Evolutionary conservation across 2,329 filamentous ascomycete species (phyloP), one percentile per base, ranked within the genome.

Genomic region (Colletotrichum eremochloae): DNA sequence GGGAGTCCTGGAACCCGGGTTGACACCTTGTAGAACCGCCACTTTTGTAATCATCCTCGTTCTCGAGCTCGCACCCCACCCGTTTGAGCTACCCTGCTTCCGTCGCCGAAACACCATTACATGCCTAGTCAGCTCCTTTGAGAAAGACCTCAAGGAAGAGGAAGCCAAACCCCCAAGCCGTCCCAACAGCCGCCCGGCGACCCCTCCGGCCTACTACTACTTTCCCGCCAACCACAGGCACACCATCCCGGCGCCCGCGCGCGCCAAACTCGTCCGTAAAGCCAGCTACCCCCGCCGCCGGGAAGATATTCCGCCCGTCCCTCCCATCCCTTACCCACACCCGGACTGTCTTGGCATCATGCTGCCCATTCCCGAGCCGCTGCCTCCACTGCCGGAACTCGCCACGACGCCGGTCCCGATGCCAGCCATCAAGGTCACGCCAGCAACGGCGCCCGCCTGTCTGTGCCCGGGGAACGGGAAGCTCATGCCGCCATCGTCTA

Each of bases 61-160:
- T n/a, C 68, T 75, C 38, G 76, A 77, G 42, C 74, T 75, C 46
- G 74, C 74, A 36, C 42, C 74, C 1, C 74, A 74, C 9, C 76
- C 76, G 12, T 77, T 77, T 40, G 74, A 77, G n/a, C 67, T 77
- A 1, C 76, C 76, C 29, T 76, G 73, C 60, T 71, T 76, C 53
- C 71, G 71, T 12, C 62, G 74, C 38, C 60, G 53, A 3, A 42
- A 46, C 5, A 67, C 67, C 11, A 66, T 70, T 20, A 63, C 65
- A 8, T 68, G 64, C 33, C 67, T 74, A 5, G 63, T 74, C 40
- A 65, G 55, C 42, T 52, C 52, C 20, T 72, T 67, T 14, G 73
- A 75, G 40, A 67, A 68, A 29, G 72, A 75, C 50, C 57, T 67
- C 29, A 69, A 74, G 46, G 68, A 69, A 36, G 68, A 74, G 15